Base-by-base conservation (phyloP, 2,329 filamentous ascomycete species). In the Fusarium abutilonis region DNA sequence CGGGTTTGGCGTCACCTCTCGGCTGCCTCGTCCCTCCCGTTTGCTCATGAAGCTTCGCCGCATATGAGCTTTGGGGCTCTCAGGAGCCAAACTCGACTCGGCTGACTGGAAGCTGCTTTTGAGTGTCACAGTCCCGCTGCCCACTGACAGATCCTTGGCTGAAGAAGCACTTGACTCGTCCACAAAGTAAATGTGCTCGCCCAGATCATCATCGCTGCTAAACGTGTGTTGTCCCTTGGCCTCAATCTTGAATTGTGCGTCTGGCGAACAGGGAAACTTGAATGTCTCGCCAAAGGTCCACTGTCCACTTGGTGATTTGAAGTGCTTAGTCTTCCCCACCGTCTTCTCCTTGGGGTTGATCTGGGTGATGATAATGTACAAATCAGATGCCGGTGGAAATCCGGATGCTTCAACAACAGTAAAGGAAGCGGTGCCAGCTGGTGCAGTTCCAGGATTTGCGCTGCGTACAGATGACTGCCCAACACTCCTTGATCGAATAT, bases 281-380 rank as follows among this genome's bases (percentile, higher is more conserved):
- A 95, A 94, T 1, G 86, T 88, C 74, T 96, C 92, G 63, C 92
- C 88, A 74, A 87, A 96, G 15, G 80, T 82, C 60, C 91, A 85
- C 4, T 82, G 78, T 2, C 90, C 91, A 1, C 79, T 80, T 4
- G 85, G 78, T 1, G 89, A 84, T 76, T 97, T 97, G 79, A 91
- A 86, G 64, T 95, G 90, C 75, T 97, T 96, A 19, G 93, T 97
- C 81, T 98, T 97, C 78, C 93, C 88, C 41, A 99, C 80, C 41
- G 90, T 86, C 79, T 95, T 97, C 45, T 81, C 84, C 76, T 90
- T 93, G 42, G 86, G 78, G 4, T 82, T 80, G 31, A 91, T 73
- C 66, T 91, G 86, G 52, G 86, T 88, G 66, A 97, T 79, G 55
- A 85, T 78, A 43, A 96, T 86, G 70, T 92, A 93, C n/a, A 97